phyloP scores from a whole-genome alignment of 805 yeast species.

The Suhomyces emberorum region DNA sequence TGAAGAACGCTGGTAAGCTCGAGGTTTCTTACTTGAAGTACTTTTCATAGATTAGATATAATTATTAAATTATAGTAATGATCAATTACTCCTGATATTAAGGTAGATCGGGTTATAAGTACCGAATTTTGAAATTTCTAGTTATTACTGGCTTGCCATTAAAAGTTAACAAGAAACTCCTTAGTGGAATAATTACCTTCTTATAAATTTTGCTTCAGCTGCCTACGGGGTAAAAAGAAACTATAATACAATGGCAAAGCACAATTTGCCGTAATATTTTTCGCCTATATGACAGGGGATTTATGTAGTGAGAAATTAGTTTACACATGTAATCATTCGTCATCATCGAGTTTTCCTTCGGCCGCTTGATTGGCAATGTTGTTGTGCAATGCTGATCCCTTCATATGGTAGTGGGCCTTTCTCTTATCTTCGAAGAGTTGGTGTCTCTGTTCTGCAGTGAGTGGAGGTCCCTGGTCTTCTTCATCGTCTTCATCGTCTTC shows the following conservation, averaged over 20 bases:
- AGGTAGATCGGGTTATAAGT: no score
- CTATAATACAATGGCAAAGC: no score
- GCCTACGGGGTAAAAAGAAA: no score
- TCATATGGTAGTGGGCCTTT: slow-evolving; percentile 71
- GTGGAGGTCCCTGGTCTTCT: slow-evolving; percentile 31
- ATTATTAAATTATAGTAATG: no score
- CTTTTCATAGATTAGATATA: no score
- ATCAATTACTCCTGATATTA: no score
- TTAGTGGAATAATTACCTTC: background rate
- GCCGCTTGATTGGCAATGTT: slow-evolving; percentile 10
- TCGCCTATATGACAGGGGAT: no score
- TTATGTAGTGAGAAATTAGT: background rate
- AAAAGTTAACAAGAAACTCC: no score
- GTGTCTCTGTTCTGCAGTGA: slow-evolving; percentile 59
- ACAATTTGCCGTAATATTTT: background rate
- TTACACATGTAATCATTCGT: no score
- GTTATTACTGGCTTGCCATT: no score
- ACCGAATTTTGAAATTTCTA: no score
- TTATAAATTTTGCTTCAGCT: no score
- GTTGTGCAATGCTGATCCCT: slow-evolving; percentile 46
- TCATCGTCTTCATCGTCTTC: slow-evolving; percentile 32
- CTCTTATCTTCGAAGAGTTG: slow-evolving; percentile 72
- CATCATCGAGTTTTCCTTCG: background rate
- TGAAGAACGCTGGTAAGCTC: slow-evolving; percentile 52
- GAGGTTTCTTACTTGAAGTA: slow-evolving; percentile 53